phyloP scores from a whole-genome alignment of 2,329 filamentous ascomycete genomes.

The Pyricularia pennisetigena region DNA sequence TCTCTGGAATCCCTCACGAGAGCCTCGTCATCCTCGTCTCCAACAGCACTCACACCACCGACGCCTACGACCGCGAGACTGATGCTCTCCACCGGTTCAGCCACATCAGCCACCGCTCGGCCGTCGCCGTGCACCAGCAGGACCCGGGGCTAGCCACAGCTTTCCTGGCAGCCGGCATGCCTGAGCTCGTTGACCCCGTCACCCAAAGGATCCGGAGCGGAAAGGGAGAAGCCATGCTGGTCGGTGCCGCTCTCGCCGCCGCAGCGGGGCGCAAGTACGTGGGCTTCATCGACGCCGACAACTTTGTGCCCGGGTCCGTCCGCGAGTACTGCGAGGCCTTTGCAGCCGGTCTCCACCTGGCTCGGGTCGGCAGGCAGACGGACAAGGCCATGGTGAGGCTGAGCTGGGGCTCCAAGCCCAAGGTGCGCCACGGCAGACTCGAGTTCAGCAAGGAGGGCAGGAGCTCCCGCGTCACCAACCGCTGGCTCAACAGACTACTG shows the following conservation, averaged over 20 bases:
- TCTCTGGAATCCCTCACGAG: conserved; percentile 17
- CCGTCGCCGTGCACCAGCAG: conserved; percentile 19
- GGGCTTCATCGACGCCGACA: conserved; percentile 24
- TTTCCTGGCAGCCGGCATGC: conserved; percentile 13
- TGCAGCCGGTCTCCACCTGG: conserved; percentile 19
- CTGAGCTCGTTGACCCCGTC: conserved; percentile 11
- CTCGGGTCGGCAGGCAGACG: conserved; percentile 6
- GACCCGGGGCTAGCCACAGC: conserved; percentile 16
- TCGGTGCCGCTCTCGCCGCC: conserved; percentile 19
- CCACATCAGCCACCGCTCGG: conserved; percentile 10
- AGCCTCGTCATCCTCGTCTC: conserved; percentile 21
- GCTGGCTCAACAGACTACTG: conserved; percentile 19
- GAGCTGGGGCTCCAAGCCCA: conserved; percentile 22
- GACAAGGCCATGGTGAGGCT: conserved; percentile 20
- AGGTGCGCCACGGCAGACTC: conserved; percentile 15
- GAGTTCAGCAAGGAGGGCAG: conserved; percentile 18
- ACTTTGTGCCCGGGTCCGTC: conserved; percentile 18
- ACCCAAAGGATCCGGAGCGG: conserved; percentile 16
- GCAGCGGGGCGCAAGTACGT: conserved; percentile 15
- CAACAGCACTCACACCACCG: conserved; percentile 13
- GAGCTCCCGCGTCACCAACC: conserved; percentile 20
- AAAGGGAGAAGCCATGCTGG: conserved; percentile 22
- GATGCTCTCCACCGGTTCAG: conserved; percentile 13
- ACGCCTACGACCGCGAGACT: conserved; percentile 14
- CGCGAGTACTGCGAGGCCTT: conserved; percentile 22